phyloP scores from a whole-genome alignment of 2,329 filamentous ascomycete species.

The Fusarium mangiferae region DNA sequence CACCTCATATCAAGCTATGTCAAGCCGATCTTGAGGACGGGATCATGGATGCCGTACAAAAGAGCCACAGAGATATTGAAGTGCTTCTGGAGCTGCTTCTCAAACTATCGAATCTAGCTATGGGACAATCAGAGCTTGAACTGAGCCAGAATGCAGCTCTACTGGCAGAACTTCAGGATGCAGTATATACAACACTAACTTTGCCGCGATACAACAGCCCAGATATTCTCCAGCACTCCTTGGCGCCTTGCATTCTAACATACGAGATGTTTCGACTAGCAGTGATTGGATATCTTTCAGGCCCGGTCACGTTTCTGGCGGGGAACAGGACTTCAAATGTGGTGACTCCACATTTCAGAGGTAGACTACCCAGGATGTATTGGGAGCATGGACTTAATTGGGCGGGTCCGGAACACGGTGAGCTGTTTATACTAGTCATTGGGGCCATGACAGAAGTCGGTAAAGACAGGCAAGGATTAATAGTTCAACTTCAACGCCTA shows the following conservation, averaged over 20 bases:
- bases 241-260: rapidly evolving
- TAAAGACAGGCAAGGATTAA: not conserved
- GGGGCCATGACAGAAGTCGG: not conserved
- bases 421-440: not conserved
- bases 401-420: rapidly evolving
- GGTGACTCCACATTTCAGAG: not conserved
- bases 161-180: rapidly evolving
- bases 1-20: not conserved
- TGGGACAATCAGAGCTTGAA: not conserved
- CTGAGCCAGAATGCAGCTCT: not conserved
- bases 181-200: not conserved
- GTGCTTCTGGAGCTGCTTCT: not conserved
- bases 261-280: not conserved
- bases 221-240: rapidly evolving
- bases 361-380: not conserved
- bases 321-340: not conserved
- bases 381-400: rapidly evolving
- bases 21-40: too few species aligned
- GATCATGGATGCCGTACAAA: too few species aligned
- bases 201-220: not conserved
- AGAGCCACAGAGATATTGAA: rapidly evolving
- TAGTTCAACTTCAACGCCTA: rapidly evolving
- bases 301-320: not conserved
- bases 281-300: not conserved
- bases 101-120: not conserved